Evolutionary conservation across 768 basidiomycete genomes (phyloP), one percentile per base, ranked within the genome.

Genomic region (Mycena kentingensis): DNA sequence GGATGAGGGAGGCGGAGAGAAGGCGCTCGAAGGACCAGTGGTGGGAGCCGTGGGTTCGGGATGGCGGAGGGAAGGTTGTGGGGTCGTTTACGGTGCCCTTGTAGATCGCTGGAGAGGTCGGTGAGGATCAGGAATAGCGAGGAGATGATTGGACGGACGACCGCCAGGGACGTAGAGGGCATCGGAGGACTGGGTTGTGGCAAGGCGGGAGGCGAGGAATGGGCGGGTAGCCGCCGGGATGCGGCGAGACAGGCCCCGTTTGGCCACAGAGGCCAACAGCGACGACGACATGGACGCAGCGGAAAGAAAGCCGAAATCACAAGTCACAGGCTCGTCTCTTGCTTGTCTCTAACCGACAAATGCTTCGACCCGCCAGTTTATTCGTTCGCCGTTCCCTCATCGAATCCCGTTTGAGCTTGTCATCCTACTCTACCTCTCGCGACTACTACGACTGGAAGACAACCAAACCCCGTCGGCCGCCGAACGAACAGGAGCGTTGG

Each of bases 11-110:
- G 0, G 93, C 97, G 0, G 90, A 88, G 44, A 98, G 80, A 25
- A 94, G 78, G 47, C 95, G 89, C 72, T 99, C 97, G 66, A 98
- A 98, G 1, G 93, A 86, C 84, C 84, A 85, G 69, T 85, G 96
- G 72, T 97, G 86, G 2, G 93, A 94, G 44, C 97, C 96, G 63
- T 95, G 90, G 1, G 82, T 70, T 65, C 81, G 87, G 53, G 82
- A 87, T 4, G 93, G 82, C 4, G 85, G 68, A 19, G 96, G 95
- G 76, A 96, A 98, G 8, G 84, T 75, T 2, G 90, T 93, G 2
- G 95, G 90, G 68, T 99, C 97, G 73, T 99, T 98, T 54, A 93
- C 94, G 26, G 92, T 90, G 45, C 96, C 97, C 67, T 83, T 83
- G 73, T 88, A 82, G 65, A 97, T 81, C 53, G 94, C 93, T 92